A percentile compares a stretch with the other conserved stretches of the same genome.
Conservation (phyloP, 1,284 basidiomycete species). For the Hemileia vastatrix region DNA sequence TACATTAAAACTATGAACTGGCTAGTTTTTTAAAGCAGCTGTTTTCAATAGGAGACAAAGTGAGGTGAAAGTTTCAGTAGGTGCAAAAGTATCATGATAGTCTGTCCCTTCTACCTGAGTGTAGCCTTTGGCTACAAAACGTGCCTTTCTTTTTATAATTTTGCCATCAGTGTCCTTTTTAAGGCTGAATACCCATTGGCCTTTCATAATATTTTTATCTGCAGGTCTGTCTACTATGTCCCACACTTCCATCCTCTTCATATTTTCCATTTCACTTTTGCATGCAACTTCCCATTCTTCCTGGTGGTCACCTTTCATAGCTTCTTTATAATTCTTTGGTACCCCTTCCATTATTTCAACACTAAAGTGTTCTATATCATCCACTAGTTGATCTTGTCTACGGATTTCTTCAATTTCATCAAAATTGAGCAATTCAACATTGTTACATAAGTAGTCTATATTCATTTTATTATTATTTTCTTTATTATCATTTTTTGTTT, state of each 20-base stretch:
- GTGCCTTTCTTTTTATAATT: constrained; percentile 11
- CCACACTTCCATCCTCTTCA: neutral
- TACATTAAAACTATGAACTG: constrained; percentile 11
- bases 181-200: constrained; percentile 15
- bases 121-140: constrained; percentile 24
- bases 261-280: neutral
- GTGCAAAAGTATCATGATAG: constrained; percentile 23
- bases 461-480: no score
- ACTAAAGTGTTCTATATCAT: no score
- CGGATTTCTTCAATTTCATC: no score
- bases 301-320: neutral
- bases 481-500: no score
- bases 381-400: no score
- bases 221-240: neutral
- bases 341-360: no score
- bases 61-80: constrained; percentile 3
- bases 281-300: neutral
- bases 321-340: constrained; percentile 1
- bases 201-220: neutral
- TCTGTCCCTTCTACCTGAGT: constrained; percentile 16
- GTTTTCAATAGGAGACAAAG: constrained; percentile 19
- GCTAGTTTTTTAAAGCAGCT: constrained; percentile 7
- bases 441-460: no score
- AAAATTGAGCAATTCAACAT: no score
- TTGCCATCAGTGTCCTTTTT: constrained; percentile 6